phyloP scores from a whole-genome alignment of 2,329 filamentous ascomycete genomes.

The Orbilia ellipsospora region DNA sequence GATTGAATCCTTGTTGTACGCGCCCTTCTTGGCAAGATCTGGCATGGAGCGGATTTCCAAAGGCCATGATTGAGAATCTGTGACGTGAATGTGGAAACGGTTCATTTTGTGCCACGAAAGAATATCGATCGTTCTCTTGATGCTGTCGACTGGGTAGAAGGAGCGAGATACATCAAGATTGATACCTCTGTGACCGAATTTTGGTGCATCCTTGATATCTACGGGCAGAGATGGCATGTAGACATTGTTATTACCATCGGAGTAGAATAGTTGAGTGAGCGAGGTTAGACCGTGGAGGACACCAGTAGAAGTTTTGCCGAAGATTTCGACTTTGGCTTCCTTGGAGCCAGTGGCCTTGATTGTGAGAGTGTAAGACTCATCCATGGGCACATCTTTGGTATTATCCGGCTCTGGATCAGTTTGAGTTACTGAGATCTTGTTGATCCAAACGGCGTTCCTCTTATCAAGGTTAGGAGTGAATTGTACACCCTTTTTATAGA shows the following conservation, averaged over 20 bases:
- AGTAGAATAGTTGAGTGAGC: slow-evolving; percentile 80
- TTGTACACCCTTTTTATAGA: slow-evolving; percentile 72
- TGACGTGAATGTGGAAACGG: slow-evolving; percentile 81
- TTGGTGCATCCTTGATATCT: slow-evolving; percentile 76
- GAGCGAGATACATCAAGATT: slow-evolving; percentile 81
- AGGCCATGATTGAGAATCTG: slow-evolving; percentile 87
- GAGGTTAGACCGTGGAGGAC: slow-evolving; percentile 79
- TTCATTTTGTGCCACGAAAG: slow-evolving; percentile 85
- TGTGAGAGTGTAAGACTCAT: slow-evolving; percentile 79
- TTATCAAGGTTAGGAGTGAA: slow-evolving; percentile 71
- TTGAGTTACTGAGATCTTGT: slow-evolving; percentile 72
- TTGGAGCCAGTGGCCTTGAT: slow-evolving; percentile 70
- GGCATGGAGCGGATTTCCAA: slow-evolving; percentile 81
- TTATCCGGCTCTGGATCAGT: slow-evolving; percentile 68
- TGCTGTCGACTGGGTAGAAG: slow-evolving; percentile 74
- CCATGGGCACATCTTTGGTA: slow-evolving; percentile 73
- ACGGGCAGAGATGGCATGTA: slow-evolving; percentile 80
- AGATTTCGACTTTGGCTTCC: slow-evolving; percentile 66
- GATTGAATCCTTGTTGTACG: slow-evolving; percentile 74
- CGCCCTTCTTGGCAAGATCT: slow-evolving; percentile 76
- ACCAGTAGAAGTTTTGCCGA: slow-evolving; percentile 74
- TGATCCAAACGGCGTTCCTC: slow-evolving; percentile 67
- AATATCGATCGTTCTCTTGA: slow-evolving; percentile 80
- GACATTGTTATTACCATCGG: slow-evolving; percentile 62
- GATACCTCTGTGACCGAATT: slow-evolving; percentile 80